Percentiles rank a stretch among this genome's conserved stretches.
These are phyloP conservation scores for Cornus florida DNA, from an alignment of 148 eudicot genomes.

Conservation along the genomic window DNA sequence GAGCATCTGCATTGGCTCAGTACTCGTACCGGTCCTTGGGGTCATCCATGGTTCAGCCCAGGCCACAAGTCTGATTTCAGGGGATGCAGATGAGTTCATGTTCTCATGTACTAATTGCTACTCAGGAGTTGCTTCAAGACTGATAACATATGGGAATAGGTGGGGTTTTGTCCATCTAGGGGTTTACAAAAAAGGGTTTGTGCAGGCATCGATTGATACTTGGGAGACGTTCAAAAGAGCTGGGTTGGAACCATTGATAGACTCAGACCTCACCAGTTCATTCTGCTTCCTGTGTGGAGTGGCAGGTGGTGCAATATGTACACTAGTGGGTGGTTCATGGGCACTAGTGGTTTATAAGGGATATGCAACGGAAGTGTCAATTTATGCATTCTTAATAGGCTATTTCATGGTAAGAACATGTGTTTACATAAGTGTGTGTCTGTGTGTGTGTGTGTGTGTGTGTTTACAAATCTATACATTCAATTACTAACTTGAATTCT, in stretches of 20 bases:
- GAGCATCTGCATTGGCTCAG: conserved; percentile 48
- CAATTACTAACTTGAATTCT: not conserved
- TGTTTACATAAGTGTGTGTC: not conserved
- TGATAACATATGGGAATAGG: conserved; percentile 46
- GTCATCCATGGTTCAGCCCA: conserved; percentile 44
- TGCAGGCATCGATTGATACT: conserved; percentile 49
- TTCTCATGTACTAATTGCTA: conserved; percentile 65
- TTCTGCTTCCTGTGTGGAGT: conserved; percentile 61
- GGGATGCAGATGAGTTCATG: conserved; percentile 70
- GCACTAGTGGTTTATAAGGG: conserved; percentile 39
- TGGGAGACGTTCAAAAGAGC: conserved; percentile 63
- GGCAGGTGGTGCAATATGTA: conserved; percentile 46
- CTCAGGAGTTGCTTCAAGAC: conserved; percentile 41
- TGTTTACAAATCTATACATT: not conserved
- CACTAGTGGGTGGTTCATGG: conserved; percentile 57
- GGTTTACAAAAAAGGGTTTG: conserved; percentile 53
- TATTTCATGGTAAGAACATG: conserved; percentile 44
- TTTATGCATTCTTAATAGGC: conserved; percentile 56
- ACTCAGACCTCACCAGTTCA: conserved; percentile 60
- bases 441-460: not conserved
- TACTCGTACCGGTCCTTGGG: conserved; percentile 41
- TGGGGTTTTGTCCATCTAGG: conserved; percentile 80
- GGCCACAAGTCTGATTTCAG: conserved; percentile 41
- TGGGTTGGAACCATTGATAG: conserved; percentile 43
- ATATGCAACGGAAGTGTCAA: conserved; percentile 41